phyloP scores from a whole-genome alignment of 192 early-diverging fungal genomes.

The Coemansia sp. region DNA sequence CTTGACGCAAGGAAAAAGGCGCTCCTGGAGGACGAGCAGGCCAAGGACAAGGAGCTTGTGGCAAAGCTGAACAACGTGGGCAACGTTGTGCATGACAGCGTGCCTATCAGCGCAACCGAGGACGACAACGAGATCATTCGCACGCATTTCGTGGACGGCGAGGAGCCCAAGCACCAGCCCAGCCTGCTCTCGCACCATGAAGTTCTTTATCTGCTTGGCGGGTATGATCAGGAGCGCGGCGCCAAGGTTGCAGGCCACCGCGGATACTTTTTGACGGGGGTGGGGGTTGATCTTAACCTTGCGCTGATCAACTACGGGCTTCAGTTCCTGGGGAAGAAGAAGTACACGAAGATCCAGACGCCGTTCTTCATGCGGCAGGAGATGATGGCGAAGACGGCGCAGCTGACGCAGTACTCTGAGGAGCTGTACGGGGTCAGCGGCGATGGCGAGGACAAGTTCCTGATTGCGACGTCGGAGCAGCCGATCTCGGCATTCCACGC shows the following conservation, averaged over 20 bases:
- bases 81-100: constrained; percentile 93
- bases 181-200: constrained; percentile 86
- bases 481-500: constrained; percentile 97
- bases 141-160: constrained; percentile 60
- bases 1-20: constrained; percentile 72
- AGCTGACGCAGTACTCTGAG: constrained; percentile 96
- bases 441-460: constrained; percentile 89
- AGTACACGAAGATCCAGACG: constrained; percentile 93
- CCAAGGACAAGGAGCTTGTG: constrained; percentile 65
- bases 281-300: constrained; percentile 95
- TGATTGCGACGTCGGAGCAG: constrained; percentile 99
- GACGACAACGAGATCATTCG: constrained; percentile 72
- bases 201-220: constrained; percentile 86
- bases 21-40: constrained; percentile 72
- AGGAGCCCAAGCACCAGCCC: constrained; percentile 59
- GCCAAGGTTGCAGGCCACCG: constrained; percentile 97
- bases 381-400: constrained; percentile 98
- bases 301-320: constrained; percentile 96
- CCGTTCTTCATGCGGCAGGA: constrained; percentile 98
- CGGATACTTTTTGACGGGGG: constrained; percentile 95
- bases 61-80: constrained; percentile 90
- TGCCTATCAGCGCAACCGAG: constrained; percentile 85
- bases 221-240: constrained; percentile 86
- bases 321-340: constrained; percentile 77
- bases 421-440: constrained; percentile 92